phyloP scores from a whole-genome alignment of 768 basidiomycete species.

The Ephemerocybe angulata region DNA sequence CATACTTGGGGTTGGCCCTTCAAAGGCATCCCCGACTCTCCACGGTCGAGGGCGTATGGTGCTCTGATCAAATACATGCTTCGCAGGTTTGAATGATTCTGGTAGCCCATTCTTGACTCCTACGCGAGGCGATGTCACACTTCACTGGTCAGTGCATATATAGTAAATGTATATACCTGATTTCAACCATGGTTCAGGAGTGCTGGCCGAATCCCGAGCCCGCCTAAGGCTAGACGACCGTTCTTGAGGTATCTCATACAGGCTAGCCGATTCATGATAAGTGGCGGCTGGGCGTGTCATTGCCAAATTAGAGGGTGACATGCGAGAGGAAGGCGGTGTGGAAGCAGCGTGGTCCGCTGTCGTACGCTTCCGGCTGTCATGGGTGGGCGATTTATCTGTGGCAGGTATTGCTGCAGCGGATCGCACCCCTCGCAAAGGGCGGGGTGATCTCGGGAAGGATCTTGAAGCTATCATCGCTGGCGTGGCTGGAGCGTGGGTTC shows the following conservation, averaged over 20 bases:
- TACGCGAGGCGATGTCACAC: neutral
- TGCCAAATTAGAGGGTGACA: neutral
- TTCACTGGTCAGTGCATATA: too few species aligned
- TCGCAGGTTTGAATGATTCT: slow-evolving; percentile 8
- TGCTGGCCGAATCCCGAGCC: neutral
- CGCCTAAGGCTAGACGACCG: neutral
- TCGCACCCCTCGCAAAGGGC: neutral
- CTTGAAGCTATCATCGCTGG: neutral
- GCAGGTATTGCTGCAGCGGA: neutral
- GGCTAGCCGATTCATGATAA: neutral
- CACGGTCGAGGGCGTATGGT: slow-evolving; percentile 5
- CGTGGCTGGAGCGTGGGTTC: neutral
- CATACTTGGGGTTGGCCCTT: slow-evolving; percentile 23
- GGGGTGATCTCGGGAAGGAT: neutral
- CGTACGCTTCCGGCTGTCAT: neutral
- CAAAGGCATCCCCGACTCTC: slow-evolving; percentile 19
- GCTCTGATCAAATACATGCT: slow-evolving; percentile 4
- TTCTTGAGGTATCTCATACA: neutral
- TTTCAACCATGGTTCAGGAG: too few species aligned
- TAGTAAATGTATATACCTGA: too few species aligned
- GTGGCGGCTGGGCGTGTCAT: neutral
- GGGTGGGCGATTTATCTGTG: neutral
- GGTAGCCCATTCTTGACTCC: neutral
- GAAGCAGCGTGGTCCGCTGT: neutral
- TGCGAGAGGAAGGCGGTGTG: neutral